Percentiles rank a stretch among this genome's conserved stretches.
Evolutionary conservation across 768 basidiomycete genomes (phyloP).

Genomic region (Boletus huronensis): DNA sequence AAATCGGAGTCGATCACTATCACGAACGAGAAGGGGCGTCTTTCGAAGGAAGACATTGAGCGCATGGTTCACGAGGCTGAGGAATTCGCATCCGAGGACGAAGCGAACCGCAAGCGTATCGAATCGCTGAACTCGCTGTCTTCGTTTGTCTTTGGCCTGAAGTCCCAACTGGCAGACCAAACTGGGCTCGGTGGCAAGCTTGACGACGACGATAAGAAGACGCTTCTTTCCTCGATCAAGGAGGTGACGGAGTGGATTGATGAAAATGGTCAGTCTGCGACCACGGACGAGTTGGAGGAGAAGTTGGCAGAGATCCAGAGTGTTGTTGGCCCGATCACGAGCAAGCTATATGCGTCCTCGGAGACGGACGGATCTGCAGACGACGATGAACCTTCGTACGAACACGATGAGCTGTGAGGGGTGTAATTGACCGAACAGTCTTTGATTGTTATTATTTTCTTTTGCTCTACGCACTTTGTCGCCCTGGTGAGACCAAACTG

Average conservation of each 20-base stretch:
- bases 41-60: conserved; percentile 86
- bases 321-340: conserved; percentile 79
- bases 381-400: conserved; percentile 42
- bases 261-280: conserved; percentile 69
- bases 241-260: conserved; percentile 93
- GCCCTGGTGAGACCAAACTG: not conserved
- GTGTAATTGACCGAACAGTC: conserved; percentile 2
- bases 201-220: conserved; percentile 78
- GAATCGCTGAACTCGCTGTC: conserved; percentile 83
- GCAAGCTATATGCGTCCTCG: conserved; percentile 63
- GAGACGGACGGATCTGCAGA: conserved; percentile 35
- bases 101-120: conserved; percentile 74
- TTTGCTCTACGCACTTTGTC: not conserved
- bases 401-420: conserved; percentile 53
- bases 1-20: conserved; percentile 91
- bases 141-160: conserved; percentile 81
- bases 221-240: conserved; percentile 75
- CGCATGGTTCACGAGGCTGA: conserved; percentile 95
- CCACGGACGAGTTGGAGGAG: conserved; percentile 88
- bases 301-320: conserved; percentile 75
- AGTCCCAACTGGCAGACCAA: conserved; percentile 80
- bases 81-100: conserved; percentile 82
- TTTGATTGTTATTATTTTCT: conserved; percentile 8
- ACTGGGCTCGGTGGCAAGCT: conserved; percentile 91
- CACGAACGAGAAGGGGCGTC: conserved; percentile 94